Evolutionary conservation across 441 rosid genomes (phyloP).

Genomic region (Erodium chrysanthum): DNA sequence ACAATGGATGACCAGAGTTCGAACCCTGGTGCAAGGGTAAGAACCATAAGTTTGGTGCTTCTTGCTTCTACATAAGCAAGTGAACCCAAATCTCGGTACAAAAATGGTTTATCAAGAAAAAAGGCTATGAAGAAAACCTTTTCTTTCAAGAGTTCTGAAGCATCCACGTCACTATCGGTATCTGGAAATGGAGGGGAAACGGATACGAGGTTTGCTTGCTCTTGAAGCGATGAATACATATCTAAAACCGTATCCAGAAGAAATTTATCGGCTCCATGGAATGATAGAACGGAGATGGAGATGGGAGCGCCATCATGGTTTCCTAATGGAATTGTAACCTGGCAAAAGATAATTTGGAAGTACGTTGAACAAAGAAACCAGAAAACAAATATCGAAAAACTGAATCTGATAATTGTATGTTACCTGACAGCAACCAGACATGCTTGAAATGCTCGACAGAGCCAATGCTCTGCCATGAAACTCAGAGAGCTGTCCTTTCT

Average conservation of each 20-base stretch:
- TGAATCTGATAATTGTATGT: constrained; percentile 13
- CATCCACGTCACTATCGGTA: constrained; percentile 41
- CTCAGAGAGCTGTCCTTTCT: constrained; percentile 42
- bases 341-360: constrained; percentile 18
- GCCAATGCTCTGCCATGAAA: constrained; percentile 46
- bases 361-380: constrained; percentile 4
- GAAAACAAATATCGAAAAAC: constrained; percentile 3
- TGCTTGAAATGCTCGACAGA: constrained; percentile 66
- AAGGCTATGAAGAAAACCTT: constrained; percentile 44
- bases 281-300: constrained; percentile 68
- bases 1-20: no score
- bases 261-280: constrained; percentile 79
- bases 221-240: constrained; percentile 68
- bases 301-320: constrained; percentile 50
- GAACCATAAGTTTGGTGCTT: no score
- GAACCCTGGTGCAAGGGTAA: no score
- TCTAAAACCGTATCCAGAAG: constrained; percentile 80
- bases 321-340: constrained; percentile 80
- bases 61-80: no score
- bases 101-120: no score
- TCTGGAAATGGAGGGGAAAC: constrained; percentile 41
- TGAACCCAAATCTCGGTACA: no score
- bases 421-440: constrained; percentile 98
- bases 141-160: constrained; percentile 78
- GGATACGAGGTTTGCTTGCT: constrained; percentile 51